Evolutionary conservation across 495 filamentous ascomycete species (phyloP).

Genomic region (Cercophora newfieldiana): DNA sequence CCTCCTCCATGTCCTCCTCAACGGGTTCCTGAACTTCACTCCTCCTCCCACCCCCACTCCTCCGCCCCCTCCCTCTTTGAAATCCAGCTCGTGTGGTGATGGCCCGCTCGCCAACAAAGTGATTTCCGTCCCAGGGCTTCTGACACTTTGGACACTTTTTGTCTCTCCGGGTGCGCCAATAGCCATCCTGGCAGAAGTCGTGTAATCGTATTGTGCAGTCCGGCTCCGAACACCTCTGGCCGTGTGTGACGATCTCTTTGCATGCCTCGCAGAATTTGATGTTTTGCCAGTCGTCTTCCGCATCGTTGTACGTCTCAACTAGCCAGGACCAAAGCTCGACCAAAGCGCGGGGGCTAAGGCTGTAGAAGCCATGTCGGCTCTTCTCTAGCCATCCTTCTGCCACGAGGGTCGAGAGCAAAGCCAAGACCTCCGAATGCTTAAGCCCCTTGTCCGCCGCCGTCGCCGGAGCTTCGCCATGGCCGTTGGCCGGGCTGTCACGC

Average conservation of each 20-base stretch:
- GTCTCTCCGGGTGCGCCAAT: conserved; percentile 62
- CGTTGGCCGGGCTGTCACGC: conserved; percentile 39
- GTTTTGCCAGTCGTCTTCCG: conserved; percentile 58
- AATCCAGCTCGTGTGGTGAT: conserved; percentile 52
- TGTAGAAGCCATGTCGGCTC: conserved; percentile 68
- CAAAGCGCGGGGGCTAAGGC: conserved; percentile 70
- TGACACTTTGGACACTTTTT: conserved; percentile 75
- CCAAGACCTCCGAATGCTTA: conserved; percentile 74
- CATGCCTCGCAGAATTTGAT: conserved; percentile 91
- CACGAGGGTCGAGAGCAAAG: conserved; percentile 65
- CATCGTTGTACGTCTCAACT: conserved; percentile 78
- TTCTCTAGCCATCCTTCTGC: conserved; percentile 84
- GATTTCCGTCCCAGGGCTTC: conserved; percentile 67
- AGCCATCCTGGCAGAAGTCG: conserved; percentile 70
- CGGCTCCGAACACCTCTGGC: conserved; percentile 73
- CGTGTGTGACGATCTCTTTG: conserved; percentile 85
- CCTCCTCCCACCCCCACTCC: conserved; percentile 30
- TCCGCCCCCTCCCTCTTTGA: conserved; percentile 37
- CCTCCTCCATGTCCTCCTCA: conserved; percentile 32
- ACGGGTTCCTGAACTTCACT: conserved; percentile 25
- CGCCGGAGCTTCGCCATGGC: conserved; percentile 39
- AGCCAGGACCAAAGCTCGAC: conserved; percentile 86
- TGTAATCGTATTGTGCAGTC: conserved; percentile 73
- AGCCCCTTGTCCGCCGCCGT: conserved; percentile 51
- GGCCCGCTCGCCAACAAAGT: conserved; percentile 81